Base-by-base conservation (phyloP, 2,329 filamentous ascomycete genomes). In the Ceratocystis huliohia region DNA sequence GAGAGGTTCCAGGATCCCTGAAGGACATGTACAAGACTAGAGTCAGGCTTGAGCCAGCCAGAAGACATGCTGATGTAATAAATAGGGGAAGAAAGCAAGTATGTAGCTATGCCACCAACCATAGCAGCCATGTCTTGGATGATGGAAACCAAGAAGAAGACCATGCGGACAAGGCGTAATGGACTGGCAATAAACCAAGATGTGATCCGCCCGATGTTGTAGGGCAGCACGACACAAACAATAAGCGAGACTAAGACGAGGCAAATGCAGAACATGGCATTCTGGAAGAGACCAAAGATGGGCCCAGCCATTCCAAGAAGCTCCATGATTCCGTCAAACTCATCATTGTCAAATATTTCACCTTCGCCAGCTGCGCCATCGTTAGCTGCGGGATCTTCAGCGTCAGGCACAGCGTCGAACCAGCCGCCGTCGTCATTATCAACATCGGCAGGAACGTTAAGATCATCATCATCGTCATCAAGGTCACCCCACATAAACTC, bases 301-400 rank as follows among this genome's bases (percentile, higher is more conserved):
- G 94, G 94, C 0, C 94, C 94, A 72, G 95, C 90, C 88, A 99
- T 95, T 46, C 94, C 94, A 68, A 99, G 88, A 17, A 99, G 83
- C 74, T 99, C 94, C 79, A 99, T 86, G 64, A 99, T 89, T 0
- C 94, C 94, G 74, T 99, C 94, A 17, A 99, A 85, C 73, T 99
- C 94, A 75, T 99, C 94, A 8, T 89, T 89, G 70, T 96, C 88
- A 28, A 66, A 66, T 7, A 50, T 59, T 56, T 92, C 89, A 53
- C 63, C 48, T 15, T 76, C 76, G 57, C 76, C 77, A 68, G 76
- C 75, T 69, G 82, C n/a, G 73, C 74, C 30, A 69, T 57, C 53
- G 2, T 61, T 45, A 33, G 37, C 50, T 10, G 6, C 53, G 13
- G 13, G 53, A 7, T 33, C 53, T 33, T 30, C 28, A 13, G 28